phyloP scores from a whole-genome alignment of 768 basidiomycete genomes.

The Suillus variegatus region DNA sequence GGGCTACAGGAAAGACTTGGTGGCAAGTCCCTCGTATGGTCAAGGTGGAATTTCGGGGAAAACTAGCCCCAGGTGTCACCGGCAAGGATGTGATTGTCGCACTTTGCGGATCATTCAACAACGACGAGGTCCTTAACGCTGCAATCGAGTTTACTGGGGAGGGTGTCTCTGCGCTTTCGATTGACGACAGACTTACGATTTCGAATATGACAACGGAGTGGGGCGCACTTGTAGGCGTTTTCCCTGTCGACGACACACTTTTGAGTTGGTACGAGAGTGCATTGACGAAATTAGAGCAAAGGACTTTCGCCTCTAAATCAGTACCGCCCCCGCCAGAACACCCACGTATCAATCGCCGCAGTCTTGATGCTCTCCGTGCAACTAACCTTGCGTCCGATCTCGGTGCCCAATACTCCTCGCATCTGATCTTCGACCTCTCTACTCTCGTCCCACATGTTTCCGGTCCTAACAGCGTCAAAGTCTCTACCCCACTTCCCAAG shows the following conservation, averaged over 20 bases:
- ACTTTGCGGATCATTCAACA: slow-evolving; percentile 92
- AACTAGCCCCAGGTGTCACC: slow-evolving; percentile 84
- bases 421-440: slow-evolving; percentile 89
- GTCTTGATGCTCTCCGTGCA: slow-evolving; percentile 65
- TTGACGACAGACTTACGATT: slow-evolving; percentile 95
- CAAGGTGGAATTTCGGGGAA: slow-evolving; percentile 87
- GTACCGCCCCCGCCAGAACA: slow-evolving; percentile 79
- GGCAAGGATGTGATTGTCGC: slow-evolving; percentile 99
- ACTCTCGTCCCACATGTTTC: slow-evolving; percentile 95
- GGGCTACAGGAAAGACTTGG: slow-evolving; percentile 99
- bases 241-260: slow-evolving; percentile 85
- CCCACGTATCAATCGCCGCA: slow-evolving; percentile 77
- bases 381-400: slow-evolving; percentile 66
- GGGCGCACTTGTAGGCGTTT: slow-evolving; percentile 95
- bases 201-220: slow-evolving; percentile 99
- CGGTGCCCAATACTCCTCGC: slow-evolving; percentile 79
- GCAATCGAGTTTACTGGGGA: slow-evolving; percentile 96
- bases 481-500: slow-evolving; percentile 90
- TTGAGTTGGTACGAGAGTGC: slow-evolving; percentile 83
- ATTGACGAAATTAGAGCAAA: slow-evolving; percentile 71
- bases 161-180: slow-evolving; percentile 71
- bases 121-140: slow-evolving; percentile 94
- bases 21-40: slow-evolving; percentile 99
- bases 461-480: slow-evolving; percentile 96
- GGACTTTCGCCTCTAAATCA: slow-evolving; percentile 63